A percentile compares a stretch with the other conserved stretches of the same genome.
Conservation (phyloP, 208 protist species). For the Herpetomonas muscarum region DNA sequence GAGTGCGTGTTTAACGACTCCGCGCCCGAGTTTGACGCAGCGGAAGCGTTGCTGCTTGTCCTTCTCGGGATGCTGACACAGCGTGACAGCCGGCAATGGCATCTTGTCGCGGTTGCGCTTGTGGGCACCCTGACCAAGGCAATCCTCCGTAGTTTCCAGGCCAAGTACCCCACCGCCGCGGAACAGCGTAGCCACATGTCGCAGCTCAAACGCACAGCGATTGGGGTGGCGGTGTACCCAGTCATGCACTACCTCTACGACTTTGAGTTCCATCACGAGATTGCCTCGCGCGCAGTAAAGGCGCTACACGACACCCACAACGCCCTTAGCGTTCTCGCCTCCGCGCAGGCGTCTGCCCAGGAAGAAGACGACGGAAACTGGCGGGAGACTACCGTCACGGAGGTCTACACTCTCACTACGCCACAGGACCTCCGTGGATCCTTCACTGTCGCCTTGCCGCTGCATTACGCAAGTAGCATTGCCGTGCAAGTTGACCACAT, state of each 20-base stretch:
- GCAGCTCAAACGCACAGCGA: slow-evolving; percentile 55
- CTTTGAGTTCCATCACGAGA: slow-evolving; percentile 47
- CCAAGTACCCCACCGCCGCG: slow-evolving; percentile 18
- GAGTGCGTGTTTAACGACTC: slow-evolving; percentile 28
- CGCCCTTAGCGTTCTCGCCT: not conserved
- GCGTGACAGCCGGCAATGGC: slow-evolving; percentile 58
- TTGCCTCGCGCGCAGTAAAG: slow-evolving; percentile 50
- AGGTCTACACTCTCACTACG: slow-evolving; percentile 56
- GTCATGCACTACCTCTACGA: slow-evolving; percentile 72
- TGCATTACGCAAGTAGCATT: slow-evolving; percentile 63
- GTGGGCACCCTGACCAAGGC: slow-evolving; percentile 64
- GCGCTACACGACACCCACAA: slow-evolving; percentile 57
- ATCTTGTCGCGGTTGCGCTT: slow-evolving; percentile 67
- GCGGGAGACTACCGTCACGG: too few species aligned
- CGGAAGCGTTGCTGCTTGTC: slow-evolving; percentile 52
- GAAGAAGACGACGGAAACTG: too few species aligned
- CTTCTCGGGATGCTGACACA: slow-evolving; percentile 68
- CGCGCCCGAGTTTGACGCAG: slow-evolving; percentile 18
- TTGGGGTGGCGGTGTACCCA: slow-evolving; percentile 79
- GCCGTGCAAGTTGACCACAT: slow-evolving; percentile 27
- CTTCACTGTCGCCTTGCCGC: slow-evolving; percentile 36
- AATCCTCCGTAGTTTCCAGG: slow-evolving; percentile 52
- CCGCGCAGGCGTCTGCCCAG: too few species aligned
- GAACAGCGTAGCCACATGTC: slow-evolving; percentile 27
- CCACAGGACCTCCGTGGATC: slow-evolving; percentile 29